These are phyloP conservation scores for Sphenostylis stenocarpa DNA, from an alignment of 306 rosid genomes.

Conservation along the genomic window DNA sequence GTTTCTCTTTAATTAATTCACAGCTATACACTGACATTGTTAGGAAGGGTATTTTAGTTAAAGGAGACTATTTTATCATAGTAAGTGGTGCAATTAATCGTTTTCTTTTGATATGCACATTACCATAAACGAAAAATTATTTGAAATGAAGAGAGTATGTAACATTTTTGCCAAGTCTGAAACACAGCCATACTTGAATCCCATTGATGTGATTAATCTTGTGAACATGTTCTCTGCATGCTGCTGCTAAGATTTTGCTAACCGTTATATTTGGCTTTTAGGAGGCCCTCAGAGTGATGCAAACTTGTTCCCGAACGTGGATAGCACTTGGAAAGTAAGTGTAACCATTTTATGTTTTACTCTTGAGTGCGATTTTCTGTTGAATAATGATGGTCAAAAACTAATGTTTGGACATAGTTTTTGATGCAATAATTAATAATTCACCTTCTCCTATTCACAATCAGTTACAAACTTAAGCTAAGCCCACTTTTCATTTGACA, in stretches of 20 bases:
- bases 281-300: constrained; percentile 75
- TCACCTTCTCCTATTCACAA: not conserved
- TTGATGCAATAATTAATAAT: not conserved
- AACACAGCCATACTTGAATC: constrained; percentile 8
- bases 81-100: not conserved
- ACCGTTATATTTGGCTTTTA: constrained; percentile 36
- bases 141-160: not conserved
- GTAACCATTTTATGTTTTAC: constrained; percentile 22
- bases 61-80: not conserved
- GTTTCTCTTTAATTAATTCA: not conserved
- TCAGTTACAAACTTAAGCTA: not conserved
- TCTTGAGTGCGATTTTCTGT: not conserved
- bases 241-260: constrained; percentile 11
- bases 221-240: not conserved
- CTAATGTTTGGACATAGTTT: not conserved
- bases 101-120: not conserved
- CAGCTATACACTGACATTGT: not conserved
- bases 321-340: constrained; percentile 95
- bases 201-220: not conserved
- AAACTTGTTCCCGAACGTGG: constrained; percentile 72
- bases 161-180: constrained; percentile 4
- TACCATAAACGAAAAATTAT: not conserved
- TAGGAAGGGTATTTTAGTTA: not conserved
- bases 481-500: not conserved
- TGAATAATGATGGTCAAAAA: constrained; percentile 11